Evolutionary conservation across 1,284 basidiomycete genomes (phyloP), one percentile per base, ranked within the genome.

Genomic region (Gymnopus androsaceus): DNA sequence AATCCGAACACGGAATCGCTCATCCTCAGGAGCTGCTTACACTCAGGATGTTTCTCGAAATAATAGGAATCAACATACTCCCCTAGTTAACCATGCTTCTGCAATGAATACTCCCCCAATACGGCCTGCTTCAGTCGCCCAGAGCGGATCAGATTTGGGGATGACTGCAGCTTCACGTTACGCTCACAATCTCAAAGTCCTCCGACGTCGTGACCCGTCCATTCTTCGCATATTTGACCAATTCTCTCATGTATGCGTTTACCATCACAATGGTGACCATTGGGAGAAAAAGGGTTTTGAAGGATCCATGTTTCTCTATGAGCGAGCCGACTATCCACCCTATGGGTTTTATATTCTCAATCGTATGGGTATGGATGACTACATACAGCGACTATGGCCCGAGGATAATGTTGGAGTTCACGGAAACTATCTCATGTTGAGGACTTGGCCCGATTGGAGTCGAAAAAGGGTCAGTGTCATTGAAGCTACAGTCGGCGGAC

Each of bases 341-440:
- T 93, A 94, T 67, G 92, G 92, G 9, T 87, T 94, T 68, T 94
- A 91, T 69, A 87, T 95, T 57, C 78, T 95, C 62, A 95, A 95
- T 68, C 85, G 93, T 45, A 84, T 89, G 67, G 91, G 90, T n/a
- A 85, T 85, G 68, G 87, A 91, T 49, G 93, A 94, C 69, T 92
- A 91, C 66, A 81, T 85, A 53, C 87, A 90, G 52, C 81, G 83
- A 37, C 74, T 95, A 42, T 85, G 86, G 61, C 87, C 90, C 15
- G 90, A 93, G 71, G 90, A 93, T 71, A 85, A 87, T 59, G 76
- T 94, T 59, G 81, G 87, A 54, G 73, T 84, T 14, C 76, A 79
- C 41, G 83, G 82, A 48, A 75, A 65, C 61, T 91, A 88, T 70
- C 79, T 92, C 64, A 88, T 92, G 75, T 85, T 89, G 65, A 83